Percentiles rank a stretch among this genome's conserved stretches.
Conservation (phyloP, 192 early-diverging fungal genomes). For the Coemansia sp. region DNA sequence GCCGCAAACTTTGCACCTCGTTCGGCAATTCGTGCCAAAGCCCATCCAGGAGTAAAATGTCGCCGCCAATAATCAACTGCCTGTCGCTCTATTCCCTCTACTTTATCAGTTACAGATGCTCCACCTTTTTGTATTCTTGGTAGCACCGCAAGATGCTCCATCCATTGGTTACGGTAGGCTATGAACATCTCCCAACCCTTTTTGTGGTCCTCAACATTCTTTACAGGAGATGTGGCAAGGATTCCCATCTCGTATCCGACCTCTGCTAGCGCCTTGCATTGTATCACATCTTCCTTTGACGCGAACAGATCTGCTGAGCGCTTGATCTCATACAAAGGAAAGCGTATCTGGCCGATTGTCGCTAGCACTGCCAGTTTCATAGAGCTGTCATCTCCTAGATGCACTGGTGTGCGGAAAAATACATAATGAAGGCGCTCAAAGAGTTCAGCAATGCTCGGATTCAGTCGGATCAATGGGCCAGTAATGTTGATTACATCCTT, state of each 20-base stretch:
- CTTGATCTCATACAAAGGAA: slow-evolving; percentile 32
- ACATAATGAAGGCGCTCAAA: slow-evolving; percentile 53
- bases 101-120: background rate
- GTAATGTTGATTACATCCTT: slow-evolving; percentile 22
- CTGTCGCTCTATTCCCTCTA: slow-evolving; percentile 1
- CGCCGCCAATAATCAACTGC: slow-evolving; percentile 45
- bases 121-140: background rate
- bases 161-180: slow-evolving; percentile 22
- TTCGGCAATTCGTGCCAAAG: slow-evolving; percentile 60
- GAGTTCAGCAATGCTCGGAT: slow-evolving; percentile 22
- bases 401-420: slow-evolving; percentile 39
- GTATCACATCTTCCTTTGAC: slow-evolving; percentile 35
- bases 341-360: slow-evolving; percentile 33
- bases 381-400: slow-evolving; percentile 30
- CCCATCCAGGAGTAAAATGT: slow-evolving; percentile 57
- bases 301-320: slow-evolving; percentile 43
- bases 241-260: slow-evolving; percentile 28
- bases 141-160: slow-evolving; percentile 12
- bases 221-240: slow-evolving; percentile 20
- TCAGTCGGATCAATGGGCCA: slow-evolving; percentile 32
- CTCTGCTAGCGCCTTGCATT: slow-evolving; percentile 32
- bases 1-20: slow-evolving; percentile 56
- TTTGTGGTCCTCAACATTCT: slow-evolving; percentile 29
- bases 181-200: slow-evolving; percentile 39
- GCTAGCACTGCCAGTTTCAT: slow-evolving; percentile 36